These are phyloP conservation scores for Adansonia rubrostipa DNA, from an alignment of 441 rosid genomes.

Conservation along the genomic window DNA sequence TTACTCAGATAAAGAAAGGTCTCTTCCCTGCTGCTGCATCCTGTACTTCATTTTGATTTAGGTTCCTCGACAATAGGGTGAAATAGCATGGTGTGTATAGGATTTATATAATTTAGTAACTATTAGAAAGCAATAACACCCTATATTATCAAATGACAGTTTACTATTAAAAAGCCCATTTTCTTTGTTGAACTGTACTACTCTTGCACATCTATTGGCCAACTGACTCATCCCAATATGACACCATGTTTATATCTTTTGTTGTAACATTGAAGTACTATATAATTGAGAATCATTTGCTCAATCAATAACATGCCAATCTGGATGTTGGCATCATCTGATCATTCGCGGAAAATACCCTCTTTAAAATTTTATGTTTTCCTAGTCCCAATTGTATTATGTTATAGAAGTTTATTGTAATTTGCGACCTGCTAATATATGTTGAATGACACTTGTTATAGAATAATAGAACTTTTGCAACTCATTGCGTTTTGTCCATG, in stretches of 20 bases:
- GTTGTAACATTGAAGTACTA: neutral
- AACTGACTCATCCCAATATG: neutral
- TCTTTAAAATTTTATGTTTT: too few relatives aligned
- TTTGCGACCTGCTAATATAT: neutral
- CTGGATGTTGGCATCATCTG: neutral
- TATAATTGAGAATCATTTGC: neutral
- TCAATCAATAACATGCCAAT: slow-evolving; percentile 9
- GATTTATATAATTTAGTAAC: neutral
- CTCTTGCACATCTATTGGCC: neutral
- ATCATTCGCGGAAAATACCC: neutral
- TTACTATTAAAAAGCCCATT: neutral
- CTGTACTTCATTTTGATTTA: neutral
- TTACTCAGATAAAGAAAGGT: neutral
- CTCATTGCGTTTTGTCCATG: slow-evolving; percentile 1
- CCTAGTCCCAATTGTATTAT: too few relatives aligned
- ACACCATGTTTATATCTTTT: neutral
- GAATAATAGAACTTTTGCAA: neutral
- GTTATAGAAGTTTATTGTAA: neutral
- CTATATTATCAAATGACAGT: neutral
- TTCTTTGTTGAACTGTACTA: neutral
- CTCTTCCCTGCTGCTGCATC: neutral
- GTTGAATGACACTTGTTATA: neutral
- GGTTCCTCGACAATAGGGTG: neutral
- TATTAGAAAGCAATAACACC: neutral
- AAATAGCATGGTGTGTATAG: neutral